These are phyloP conservation scores for Penicillium herquei DNA, from an alignment of 495 filamentous ascomycete genomes.

Conservation along the genomic window DNA sequence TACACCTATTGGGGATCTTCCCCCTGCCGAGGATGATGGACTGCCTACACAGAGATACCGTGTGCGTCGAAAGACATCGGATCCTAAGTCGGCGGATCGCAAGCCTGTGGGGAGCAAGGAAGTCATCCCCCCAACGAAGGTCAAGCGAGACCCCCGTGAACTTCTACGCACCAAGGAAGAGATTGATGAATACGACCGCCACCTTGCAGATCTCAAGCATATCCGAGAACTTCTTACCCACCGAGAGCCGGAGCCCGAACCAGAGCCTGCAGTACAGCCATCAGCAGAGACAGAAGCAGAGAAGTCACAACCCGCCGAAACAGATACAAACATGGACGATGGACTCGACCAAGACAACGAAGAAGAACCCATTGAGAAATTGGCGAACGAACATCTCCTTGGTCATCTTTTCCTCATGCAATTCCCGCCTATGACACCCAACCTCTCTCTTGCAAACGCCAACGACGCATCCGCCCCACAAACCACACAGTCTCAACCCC, in stretches of 20 bases:
- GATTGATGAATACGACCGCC: constrained; percentile 47
- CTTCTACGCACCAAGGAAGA: constrained; percentile 45
- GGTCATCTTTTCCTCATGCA: constrained; percentile 54
- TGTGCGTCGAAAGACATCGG: constrained; percentile 35
- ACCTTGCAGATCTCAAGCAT: constrained; percentile 37
- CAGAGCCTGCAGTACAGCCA: constrained; percentile 17
- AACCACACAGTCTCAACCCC: background rate
- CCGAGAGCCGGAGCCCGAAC: constrained; percentile 18
- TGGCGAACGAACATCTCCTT: constrained; percentile 29
- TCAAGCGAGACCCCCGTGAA: constrained; percentile 31
- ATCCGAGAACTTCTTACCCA: constrained; percentile 36
- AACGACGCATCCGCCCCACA: constrained; percentile 7
- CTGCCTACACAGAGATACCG: constrained; percentile 39
- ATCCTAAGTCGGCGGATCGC: constrained; percentile 13
- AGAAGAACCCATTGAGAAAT: constrained; percentile 12
- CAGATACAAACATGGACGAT: constrained; percentile 9
- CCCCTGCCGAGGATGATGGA: constrained; percentile 36
- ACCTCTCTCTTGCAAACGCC: constrained; percentile 36
- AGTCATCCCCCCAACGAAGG: constrained; percentile 1
- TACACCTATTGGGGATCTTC: constrained; percentile 36
- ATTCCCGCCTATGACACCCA: constrained; percentile 55
- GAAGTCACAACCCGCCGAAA: constrained; percentile 4
- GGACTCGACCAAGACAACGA: constrained; percentile 16
- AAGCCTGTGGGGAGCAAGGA: constrained; percentile 6
- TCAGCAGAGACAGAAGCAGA: constrained; percentile 15